Evolutionary conservation across 176 grass and related monocot species (phyloP), one percentile per base, ranked within the genome.

Genomic region (Pontederia crassipes): DNA sequence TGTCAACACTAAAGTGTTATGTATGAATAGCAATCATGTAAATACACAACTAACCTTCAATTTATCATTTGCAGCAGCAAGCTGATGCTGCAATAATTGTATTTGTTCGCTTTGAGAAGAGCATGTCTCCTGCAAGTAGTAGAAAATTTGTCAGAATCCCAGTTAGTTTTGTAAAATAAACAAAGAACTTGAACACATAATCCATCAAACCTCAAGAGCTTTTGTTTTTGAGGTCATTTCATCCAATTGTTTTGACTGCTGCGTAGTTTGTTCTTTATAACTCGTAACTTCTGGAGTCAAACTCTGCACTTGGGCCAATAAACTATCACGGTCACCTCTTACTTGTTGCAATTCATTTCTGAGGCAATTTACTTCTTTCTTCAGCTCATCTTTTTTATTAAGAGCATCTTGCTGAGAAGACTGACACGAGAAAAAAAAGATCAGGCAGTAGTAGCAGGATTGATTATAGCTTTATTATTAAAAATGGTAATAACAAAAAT

Each of bases 341-440:
- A 88, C 56, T 77, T 82, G 82, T 5, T 84, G 75, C 52, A 99
- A 52, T 49, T 99, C 84, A 53, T 50, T 69, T 76, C 88, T 77
- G 46, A 95, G 80, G 45, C 74, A 80, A 10, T 82, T 79, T 17
- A 82, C 58, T 77, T 95, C 89, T 69, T 85, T 89, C 2, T 14
- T 85, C 27, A 92, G 73, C 52, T 80, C 83, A 67, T 99, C 94
- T 58, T 88, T 89, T 61, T 79, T 68, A 55, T 71, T 83, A 14
- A 89, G 75, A 15, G 88, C 82, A 15, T 93, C 88, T 85, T 84
- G 80, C 28, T 99, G 88, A 67, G 94, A 99, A 45, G 51, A 70
- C 82, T 93, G 72, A 46, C 13, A 81, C 52, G 71, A 50, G 17
- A 55, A 64, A n/a, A 45, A 45, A 64, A 64, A 49, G 8, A n/a